A percentile compares a stretch with the other conserved stretches of the same genome.
These are phyloP conservation scores for Diospyros lotus DNA, from an alignment of 148 eudicot species.

Conservation along the genomic window DNA sequence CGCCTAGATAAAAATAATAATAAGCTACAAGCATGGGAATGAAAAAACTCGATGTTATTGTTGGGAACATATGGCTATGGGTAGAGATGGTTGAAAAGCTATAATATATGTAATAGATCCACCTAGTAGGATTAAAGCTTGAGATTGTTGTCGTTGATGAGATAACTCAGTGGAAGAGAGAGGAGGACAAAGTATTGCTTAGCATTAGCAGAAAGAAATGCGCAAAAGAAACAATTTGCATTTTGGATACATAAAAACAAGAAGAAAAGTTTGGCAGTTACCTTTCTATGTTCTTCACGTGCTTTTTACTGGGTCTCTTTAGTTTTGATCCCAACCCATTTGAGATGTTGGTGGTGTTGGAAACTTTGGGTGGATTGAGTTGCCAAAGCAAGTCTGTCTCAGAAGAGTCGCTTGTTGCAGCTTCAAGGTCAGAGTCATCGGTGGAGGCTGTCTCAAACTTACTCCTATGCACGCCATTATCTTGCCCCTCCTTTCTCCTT, in stretches of 20 bases:
- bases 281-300: slow-evolving; percentile 43
- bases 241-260: not conserved
- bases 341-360: slow-evolving; percentile 39
- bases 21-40: no score
- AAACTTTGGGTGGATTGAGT: slow-evolving; percentile 33
- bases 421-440: slow-evolving; percentile 56
- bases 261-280: not conserved
- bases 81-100: no score
- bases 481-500: slow-evolving; percentile 27
- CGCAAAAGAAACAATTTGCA: not conserved
- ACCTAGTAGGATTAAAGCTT: no score
- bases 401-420: slow-evolving; percentile 67
- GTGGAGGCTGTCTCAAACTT: slow-evolving; percentile 34
- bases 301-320: slow-evolving; percentile 43
- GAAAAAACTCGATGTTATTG: no score
- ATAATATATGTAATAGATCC: no score
- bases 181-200: not conserved
- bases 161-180: not conserved
- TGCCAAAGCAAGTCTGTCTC: slow-evolving; percentile 53
- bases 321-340: slow-evolving; percentile 40
- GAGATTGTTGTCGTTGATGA: not conserved
- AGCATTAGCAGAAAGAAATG: not conserved
- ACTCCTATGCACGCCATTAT: slow-evolving; percentile 28
- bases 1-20: no score
- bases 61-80: no score